Percentiles rank a stretch among this genome's conserved stretches.
Conservation (phyloP, 2,329 filamentous ascomycete species). For the Tolypocladium ovalisporum region DNA sequence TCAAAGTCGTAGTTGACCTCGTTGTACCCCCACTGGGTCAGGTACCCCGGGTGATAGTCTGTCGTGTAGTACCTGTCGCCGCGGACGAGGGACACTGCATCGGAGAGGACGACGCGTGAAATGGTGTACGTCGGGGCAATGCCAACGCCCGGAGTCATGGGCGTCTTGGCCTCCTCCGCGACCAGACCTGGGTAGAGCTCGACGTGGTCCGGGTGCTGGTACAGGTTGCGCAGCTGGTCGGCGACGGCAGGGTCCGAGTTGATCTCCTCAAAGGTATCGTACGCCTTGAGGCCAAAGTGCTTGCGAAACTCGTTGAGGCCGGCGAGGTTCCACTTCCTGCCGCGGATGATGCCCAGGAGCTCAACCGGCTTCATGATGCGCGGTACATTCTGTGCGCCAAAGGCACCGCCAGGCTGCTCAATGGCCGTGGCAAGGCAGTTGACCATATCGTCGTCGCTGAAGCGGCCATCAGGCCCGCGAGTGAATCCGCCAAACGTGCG, state of each 20-base stretch:
- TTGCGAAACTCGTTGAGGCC: conserved; percentile 78
- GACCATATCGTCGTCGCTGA: conserved; percentile 67
- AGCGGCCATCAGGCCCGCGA: conserved; percentile 55
- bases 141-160: conserved; percentile 64
- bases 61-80: conserved; percentile 69
- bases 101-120: conserved; percentile 64
- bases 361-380: conserved; percentile 64
- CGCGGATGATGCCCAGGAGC: conserved; percentile 69
- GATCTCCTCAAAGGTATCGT: conserved; percentile 73
- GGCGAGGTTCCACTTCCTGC: conserved; percentile 65
- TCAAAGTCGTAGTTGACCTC: conserved; percentile 62
- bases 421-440: conserved; percentile 57
- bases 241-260: conserved; percentile 66
- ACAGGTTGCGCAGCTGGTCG: conserved; percentile 53
- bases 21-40: conserved; percentile 79
- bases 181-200: conserved; percentile 74
- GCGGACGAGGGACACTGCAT: conserved; percentile 68
- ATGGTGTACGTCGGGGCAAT: conserved; percentile 69
- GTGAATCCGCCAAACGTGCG: conserved; percentile 57
- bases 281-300: conserved; percentile 66
- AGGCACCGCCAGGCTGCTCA: conserved; percentile 66
- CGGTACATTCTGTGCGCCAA: conserved; percentile 65
- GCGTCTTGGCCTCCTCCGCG: conserved; percentile 62
- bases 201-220: conserved; percentile 69
- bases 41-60: conserved; percentile 62